Conservation (phyloP, 805 yeast species). For the Candida silvicultrix region DNA sequence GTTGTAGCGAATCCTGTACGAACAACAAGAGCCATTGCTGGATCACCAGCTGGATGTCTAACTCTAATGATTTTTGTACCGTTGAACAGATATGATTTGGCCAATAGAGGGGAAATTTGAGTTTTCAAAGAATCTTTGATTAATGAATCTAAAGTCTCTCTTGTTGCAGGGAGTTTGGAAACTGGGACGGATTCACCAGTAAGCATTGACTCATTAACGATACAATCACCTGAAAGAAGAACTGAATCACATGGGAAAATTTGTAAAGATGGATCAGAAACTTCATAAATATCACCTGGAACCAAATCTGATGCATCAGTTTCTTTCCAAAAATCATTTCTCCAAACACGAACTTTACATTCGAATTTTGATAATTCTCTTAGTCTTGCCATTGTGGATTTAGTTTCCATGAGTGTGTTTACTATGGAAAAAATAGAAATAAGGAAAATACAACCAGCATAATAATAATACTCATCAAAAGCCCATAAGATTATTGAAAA, state of each 20-base stretch:
- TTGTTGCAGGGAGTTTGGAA: constrained; percentile 63
- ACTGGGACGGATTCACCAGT: constrained; percentile 99
- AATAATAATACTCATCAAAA: constrained; percentile 86
- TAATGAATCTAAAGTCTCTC: constrained; percentile 52
- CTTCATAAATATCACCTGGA: constrained; percentile 94
- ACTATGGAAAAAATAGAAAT: constrained; percentile 77
- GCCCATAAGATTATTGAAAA: constrained; percentile 91
- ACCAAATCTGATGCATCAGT: constrained; percentile 72
- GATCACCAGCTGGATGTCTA: constrained; percentile 48
- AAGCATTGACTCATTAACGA: constrained; percentile 95
- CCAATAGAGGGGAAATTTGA: constrained; percentile 55
- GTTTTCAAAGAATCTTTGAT: constrained; percentile 49
- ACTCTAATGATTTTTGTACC: constrained; percentile 90
- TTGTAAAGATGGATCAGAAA: constrained; percentile 74
- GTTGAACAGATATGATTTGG: constrained; percentile 72
- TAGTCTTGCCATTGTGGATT: constrained; percentile 62
- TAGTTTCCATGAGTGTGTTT: constrained; percentile 84
- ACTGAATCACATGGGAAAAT: constrained; percentile 86
- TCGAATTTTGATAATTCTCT: constrained; percentile 65
- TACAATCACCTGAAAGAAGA: constrained; percentile 85
- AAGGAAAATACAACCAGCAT: constrained; percentile 85
- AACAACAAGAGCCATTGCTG: constrained; percentile 79
- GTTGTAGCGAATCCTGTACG: constrained; percentile 94
- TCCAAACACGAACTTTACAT: constrained; percentile 83
- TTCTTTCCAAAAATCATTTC: constrained; percentile 91